A percentile compares a stretch with the other conserved stretches of the same genome.
Conservation (phyloP, 2,329 filamentous ascomycete species). For the Pestalotiopsis sp. region DNA sequence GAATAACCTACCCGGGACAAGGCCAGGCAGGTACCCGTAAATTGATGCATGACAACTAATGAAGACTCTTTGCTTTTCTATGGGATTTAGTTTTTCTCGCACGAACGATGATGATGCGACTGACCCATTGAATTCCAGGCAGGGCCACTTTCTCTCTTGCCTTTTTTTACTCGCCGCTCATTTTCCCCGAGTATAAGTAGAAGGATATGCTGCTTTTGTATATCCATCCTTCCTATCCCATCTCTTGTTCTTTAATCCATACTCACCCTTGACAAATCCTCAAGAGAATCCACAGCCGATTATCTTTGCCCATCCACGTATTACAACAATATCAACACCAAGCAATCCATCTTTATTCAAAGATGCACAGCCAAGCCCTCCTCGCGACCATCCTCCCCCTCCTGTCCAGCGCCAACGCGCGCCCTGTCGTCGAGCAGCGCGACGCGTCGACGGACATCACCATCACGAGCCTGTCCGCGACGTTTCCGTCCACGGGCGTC, state of each 20-base stretch:
- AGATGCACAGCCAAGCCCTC: conserved; percentile 19
- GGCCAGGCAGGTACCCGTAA: not conserved
- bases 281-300: not conserved
- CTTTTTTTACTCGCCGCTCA: not conserved
- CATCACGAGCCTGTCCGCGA: conserved; percentile 23
- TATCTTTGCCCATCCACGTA: not conserved
- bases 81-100: not conserved
- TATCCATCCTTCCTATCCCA: not conserved
- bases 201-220: not conserved
- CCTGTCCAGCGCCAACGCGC: conserved; percentile 19
- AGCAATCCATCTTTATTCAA: conserved; percentile 5
- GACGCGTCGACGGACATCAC: conserved; percentile 19
- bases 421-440: conserved; percentile 21
- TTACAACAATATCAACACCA: not conserved
- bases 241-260: not conserved
- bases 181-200: not conserved
- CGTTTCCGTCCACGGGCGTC: conserved; percentile 20
- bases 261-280: not conserved
- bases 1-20: not conserved
- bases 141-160: not conserved
- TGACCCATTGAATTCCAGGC: not conserved
- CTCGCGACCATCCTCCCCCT: conserved; percentile 22
- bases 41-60: not conserved
- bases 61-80: not conserved
- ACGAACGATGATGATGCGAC: not conserved